Conservation (phyloP, 139 green algal species). For the Chloropicon primus region DNA sequence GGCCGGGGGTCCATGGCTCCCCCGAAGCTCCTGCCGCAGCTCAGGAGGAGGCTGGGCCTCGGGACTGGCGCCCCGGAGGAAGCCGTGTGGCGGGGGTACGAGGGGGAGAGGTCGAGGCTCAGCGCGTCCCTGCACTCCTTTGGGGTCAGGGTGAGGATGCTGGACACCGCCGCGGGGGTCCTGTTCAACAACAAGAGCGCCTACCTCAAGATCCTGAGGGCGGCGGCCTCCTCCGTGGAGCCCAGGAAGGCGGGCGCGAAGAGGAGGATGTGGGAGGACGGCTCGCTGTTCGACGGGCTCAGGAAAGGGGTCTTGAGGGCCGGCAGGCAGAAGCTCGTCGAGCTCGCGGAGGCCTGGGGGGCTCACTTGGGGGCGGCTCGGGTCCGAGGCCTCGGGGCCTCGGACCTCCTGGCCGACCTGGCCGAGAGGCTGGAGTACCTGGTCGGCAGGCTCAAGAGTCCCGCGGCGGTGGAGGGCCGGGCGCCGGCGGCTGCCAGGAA, state of each 20-base stretch:
- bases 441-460: not conserved
- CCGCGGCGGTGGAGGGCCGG: not conserved
- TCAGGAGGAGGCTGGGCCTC: not conserved
- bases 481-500: too few relatives aligned
- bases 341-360: not conserved
- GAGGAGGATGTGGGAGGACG: not conserved
- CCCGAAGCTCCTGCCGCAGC: not conserved
- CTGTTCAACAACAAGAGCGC: not conserved
- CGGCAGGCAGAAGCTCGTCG: not conserved
- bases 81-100: not conserved
- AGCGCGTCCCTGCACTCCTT: not conserved
- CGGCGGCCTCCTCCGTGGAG: not conserved
- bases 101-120: not conserved
- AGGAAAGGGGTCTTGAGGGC: not conserved
- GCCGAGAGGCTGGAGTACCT: not conserved
- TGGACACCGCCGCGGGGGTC: not conserved
- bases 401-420: not conserved
- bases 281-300: not conserved
- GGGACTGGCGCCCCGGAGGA: not conserved
- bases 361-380: not conserved
- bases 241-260: too few relatives aligned
- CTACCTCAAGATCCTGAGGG: not conserved
- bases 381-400: too few relatives aligned
- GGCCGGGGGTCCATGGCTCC: too few relatives aligned
- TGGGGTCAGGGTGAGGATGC: not conserved